These are phyloP conservation scores for Paramecium bursaria DNA, from an alignment of 73 alveolate genomes.

Conservation along the genomic window DNA sequence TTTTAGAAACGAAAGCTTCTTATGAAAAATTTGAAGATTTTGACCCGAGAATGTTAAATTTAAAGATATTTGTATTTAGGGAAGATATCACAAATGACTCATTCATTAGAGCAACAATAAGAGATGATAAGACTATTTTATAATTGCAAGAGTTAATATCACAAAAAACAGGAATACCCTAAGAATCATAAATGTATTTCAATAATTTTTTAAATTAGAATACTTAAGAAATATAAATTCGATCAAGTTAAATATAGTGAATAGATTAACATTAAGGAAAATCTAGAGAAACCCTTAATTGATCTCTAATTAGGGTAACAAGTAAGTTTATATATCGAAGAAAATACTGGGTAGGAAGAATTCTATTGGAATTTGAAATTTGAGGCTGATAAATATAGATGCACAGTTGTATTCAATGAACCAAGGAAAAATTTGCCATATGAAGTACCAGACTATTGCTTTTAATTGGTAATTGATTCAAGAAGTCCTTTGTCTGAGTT, in stretches of 20 bases:
- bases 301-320: constrained; percentile 21
- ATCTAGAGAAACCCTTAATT: neutral
- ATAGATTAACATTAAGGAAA: constrained; percentile 9
- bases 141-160: constrained; percentile 37
- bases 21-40: constrained; percentile 58
- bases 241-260: neutral
- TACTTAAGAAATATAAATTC: constrained; percentile 6
- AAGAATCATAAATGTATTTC: constrained; percentile 23
- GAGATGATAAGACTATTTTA: constrained; percentile 46
- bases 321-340: constrained; percentile 57
- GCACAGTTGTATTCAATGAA: constrained; percentile 49
- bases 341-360: neutral
- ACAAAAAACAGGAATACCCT: constrained; percentile 26
- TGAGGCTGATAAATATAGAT: constrained; percentile 60
- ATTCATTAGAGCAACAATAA: constrained; percentile 22
- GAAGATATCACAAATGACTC: neutral
- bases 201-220: constrained; percentile 1
- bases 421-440: constrained; percentile 6
- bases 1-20: constrained; percentile 50
- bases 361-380: constrained; percentile 62
- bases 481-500: constrained; percentile 56
- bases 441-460: constrained; percentile 53
- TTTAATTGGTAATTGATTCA: constrained; percentile 45
- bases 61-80: constrained; percentile 52
- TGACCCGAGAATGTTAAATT: constrained; percentile 52